Percentiles rank a stretch among this genome's conserved stretches.
These are phyloP conservation scores for Dryadomyces quercus-mongolicae DNA, from an alignment of 2,329 filamentous ascomycete species.

Conservation along the genomic window DNA sequence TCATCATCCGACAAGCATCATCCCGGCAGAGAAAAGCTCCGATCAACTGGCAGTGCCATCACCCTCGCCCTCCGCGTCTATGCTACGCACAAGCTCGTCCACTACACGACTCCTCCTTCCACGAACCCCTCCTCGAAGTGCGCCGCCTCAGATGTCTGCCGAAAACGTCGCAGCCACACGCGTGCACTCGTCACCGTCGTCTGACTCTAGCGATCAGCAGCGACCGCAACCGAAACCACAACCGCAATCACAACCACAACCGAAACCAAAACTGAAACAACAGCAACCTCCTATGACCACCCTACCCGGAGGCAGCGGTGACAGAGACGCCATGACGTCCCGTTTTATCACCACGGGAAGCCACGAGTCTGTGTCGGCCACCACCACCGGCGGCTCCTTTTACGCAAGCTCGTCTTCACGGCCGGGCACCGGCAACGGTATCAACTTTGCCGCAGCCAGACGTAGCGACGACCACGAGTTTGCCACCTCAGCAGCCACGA, in stretches of 20 bases:
- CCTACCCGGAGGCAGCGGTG: constrained; percentile 26
- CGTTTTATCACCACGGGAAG: constrained; percentile 38
- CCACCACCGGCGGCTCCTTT: constrained; percentile 39
- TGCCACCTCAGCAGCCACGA: no score
- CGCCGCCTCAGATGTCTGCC: constrained; percentile 52
- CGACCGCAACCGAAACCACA: not conserved
- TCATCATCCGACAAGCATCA: no score
- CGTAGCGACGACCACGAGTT: not conserved
- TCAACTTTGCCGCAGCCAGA: constrained; percentile 17
- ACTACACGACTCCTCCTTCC: constrained; percentile 30
- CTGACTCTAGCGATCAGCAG: constrained; percentile 13
- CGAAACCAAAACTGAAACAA: constrained; percentile 23
- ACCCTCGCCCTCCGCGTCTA: not conserved
- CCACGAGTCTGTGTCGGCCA: constrained; percentile 32
- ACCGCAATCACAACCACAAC: constrained; percentile 23
- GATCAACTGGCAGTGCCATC: not conserved
- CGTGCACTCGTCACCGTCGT: constrained; percentile 13
- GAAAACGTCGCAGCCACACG: constrained; percentile 25
- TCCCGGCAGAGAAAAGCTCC: not conserved
- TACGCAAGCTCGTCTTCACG: constrained; percentile 24
- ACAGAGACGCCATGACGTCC: constrained; percentile 39
- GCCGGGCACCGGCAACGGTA: constrained; percentile 6
- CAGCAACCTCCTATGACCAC: constrained; percentile 6
- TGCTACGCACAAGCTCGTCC: constrained; percentile 20
- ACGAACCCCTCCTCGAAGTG: constrained; percentile 47